phyloP scores from a whole-genome alignment of 2,329 filamentous ascomycete genomes.

The Nothophaeocryptopus gaeumannii region DNA sequence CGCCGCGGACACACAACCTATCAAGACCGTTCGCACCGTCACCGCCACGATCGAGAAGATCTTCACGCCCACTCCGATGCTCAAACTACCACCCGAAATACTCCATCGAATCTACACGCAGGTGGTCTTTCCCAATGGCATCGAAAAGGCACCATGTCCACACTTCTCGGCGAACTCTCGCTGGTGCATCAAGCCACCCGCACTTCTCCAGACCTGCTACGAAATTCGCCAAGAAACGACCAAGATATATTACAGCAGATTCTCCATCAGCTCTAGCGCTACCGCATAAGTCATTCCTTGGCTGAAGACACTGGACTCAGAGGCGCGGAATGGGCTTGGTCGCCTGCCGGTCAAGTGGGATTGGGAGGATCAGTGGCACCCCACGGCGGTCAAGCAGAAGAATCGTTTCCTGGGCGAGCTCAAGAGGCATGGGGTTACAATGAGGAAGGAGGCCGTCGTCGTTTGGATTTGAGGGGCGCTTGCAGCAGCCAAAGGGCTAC shows the following conservation, averaged over 20 bases:
- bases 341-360: background rate
- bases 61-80: background rate
- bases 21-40: background rate
- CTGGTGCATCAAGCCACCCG: constrained; percentile 3
- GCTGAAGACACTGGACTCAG: background rate
- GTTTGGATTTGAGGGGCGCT: background rate
- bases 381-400: background rate
- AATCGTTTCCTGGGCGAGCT: background rate
- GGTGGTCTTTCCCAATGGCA: background rate
- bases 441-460: background rate
- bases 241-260: constrained; percentile 6
- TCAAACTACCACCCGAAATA: constrained; percentile 2
- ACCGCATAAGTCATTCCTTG: background rate
- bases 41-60: background rate
- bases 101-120: constrained; percentile 7
- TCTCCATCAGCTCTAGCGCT: background rate
- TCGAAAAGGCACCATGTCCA: background rate
- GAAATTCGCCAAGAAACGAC: constrained; percentile 12
- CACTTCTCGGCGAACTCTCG: background rate
- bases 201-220: constrained; percentile 7
- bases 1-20: too few relatives aligned
- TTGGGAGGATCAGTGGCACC: background rate
- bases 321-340: background rate
- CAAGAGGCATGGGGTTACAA: background rate
- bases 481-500: background rate